Base-by-base conservation (phyloP, 805 yeast species). In the Jamesozyma lodderae region DNA sequence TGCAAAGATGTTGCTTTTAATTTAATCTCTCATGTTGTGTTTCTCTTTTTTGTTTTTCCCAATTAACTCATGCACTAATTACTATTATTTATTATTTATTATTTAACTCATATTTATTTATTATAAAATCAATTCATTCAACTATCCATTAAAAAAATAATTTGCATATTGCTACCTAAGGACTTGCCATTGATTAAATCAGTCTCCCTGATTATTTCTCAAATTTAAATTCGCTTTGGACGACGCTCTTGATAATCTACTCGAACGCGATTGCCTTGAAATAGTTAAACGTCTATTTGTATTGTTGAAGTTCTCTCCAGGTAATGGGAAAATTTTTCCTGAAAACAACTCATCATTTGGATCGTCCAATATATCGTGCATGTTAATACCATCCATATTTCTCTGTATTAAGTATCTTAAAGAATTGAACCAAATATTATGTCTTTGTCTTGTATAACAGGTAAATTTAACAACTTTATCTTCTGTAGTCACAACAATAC, bases 391-490 rank as follows among this genome's bases (percentile, higher is more conserved):
- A 36, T 73, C 80, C 51, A 75, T 62, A 42, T 70, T 77, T 53
- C 83, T 66, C 53, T 77, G 79, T 27, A 86, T 63, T 62, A 88
- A 62, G 54, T 81, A 88, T 38, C 81, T 71, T 44, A 90, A 66
- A 0, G 95, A 83, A 51, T 84, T 81, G 58, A 70, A 80, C 98
- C 98, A 90, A 28, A 86, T 77, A 53, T 84, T 84, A 58, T 90
- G 97, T 31, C 95, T 75, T 46, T 79, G 80, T 53, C 92, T 72
- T 1, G 86, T 83, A 6, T 92, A 79, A 62, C 96, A 88, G 0
- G 97, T 90, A 37, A 90, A 66, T 60, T 79, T 84, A 47, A 90
- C 63, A 47, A 92, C 63, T 4, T 75, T 64, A 37, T 80, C 73
- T 36, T 73, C 74, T 2, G 95, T 77, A 41, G 71, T 79, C 28